Evolutionary conservation across 768 basidiomycete genomes (phyloP), one percentile per base, ranked within the genome.

Genomic region (Auricularia sp.): DNA sequence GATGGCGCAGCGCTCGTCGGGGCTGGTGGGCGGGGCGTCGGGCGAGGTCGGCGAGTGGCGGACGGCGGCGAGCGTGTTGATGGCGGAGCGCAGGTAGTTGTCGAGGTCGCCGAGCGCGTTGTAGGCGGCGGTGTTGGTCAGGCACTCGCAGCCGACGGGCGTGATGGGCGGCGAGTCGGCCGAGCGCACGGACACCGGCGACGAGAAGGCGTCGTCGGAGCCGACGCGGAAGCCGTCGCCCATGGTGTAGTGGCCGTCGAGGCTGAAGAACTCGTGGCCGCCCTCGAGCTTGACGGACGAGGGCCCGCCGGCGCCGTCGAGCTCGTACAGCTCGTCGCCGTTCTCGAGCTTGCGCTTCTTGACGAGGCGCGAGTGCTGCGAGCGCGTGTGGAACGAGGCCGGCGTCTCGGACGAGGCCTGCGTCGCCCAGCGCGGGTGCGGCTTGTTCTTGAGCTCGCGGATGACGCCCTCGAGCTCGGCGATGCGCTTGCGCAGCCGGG

Each of bases 381-480:
- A 89, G 51, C 90, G 83, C 14, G 90, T 91, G 73, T 92, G 90
- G 90, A 90, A 92, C 72, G 90, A 88, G 77, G 91, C 90, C 69
- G 85, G 85, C 3, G 88, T 84, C 73, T 91, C 90, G 21, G 71
- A 80, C 82, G 69, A 91, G 36, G 76, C 74, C n/a, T 59, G 61
- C 66, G 75, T 89, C 10, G 90, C 89, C 90, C 90, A 92, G 44
- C 89, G 86, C 61, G 90, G 90, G 74, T 92, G 90, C 11, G 90
- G 90, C 74, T 92, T 92, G 68, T 90, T 90, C 91, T 70, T 88
- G 65, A 97, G 79, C 73, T 95, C 94, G 67, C 94, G 82, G 42
- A 96, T 92, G 37, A 95, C 83, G 70, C 89, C 90, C 76, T 97
- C 94, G 63, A 97, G 85, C 76, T 97, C 94, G 45, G 92, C 93